Conservation (phyloP, 352 stramenopile genomes). For the Globisporangium okanoganense region DNA sequence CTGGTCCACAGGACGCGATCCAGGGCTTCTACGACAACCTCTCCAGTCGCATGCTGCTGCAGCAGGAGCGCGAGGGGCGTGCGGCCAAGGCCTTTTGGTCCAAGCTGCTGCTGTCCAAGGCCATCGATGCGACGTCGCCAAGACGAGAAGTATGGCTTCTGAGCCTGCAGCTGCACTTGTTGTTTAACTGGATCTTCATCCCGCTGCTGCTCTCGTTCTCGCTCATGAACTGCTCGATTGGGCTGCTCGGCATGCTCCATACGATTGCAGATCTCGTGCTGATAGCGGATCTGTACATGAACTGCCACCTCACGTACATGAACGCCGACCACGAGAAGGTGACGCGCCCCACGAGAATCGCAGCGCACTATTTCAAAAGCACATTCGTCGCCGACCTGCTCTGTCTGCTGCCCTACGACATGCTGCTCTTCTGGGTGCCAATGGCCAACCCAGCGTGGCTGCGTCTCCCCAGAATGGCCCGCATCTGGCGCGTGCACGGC, state of each 20-base stretch:
- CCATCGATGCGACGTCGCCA: constrained; percentile 2
- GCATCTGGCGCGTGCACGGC: constrained; percentile 28
- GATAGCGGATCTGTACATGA: constrained; percentile 42
- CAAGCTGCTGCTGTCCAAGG: constrained; percentile 12
- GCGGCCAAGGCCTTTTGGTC: constrained; percentile 12
- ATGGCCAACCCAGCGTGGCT: not conserved
- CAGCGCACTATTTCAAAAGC: constrained; percentile 21
- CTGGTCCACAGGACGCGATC: constrained; percentile 6
- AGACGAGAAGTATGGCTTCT: constrained; percentile 31
- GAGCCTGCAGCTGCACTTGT: constrained; percentile 31
- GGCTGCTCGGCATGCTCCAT: constrained; percentile 19
- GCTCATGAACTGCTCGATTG: constrained; percentile 18
- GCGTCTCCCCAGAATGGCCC: not conserved
- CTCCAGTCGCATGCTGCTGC: constrained; percentile 14
- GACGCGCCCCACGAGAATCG: constrained; percentile 18
- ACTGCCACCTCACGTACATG: constrained; percentile 34
- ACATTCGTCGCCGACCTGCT: constrained; percentile 33
- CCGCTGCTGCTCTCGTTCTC: constrained; percentile 40
- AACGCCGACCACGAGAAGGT: constrained; percentile 26
- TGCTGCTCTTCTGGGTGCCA: constrained; percentile 16
- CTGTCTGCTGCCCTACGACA: constrained; percentile 36
- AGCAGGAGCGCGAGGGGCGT: constrained; percentile 6
- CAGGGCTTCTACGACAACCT: constrained; percentile 27
- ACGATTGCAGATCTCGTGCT: constrained; percentile 32
- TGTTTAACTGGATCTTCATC: constrained; percentile 35